Percentiles rank a stretch among this genome's conserved stretches.
Evolutionary conservation across 192 early-diverging fungal genomes (phyloP).

Genomic region (Umbelopsis isabellina): DNA sequence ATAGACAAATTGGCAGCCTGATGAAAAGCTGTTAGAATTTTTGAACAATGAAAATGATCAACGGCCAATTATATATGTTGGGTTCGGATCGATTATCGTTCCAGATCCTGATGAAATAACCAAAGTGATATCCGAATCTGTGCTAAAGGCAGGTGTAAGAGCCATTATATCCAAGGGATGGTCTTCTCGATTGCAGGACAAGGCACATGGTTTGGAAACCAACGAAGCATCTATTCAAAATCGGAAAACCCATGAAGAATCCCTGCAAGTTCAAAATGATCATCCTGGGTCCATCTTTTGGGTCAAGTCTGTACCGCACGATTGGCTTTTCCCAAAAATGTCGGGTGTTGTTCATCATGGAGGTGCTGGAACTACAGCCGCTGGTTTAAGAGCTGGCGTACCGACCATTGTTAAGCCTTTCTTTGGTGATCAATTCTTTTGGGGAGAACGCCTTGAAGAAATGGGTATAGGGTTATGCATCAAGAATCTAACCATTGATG

Average conservation of each 20-base stretch:
- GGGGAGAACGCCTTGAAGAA: constrained; percentile 69
- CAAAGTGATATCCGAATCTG: constrained; percentile 63
- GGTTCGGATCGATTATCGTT: constrained; percentile 79
- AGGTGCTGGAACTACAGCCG: constrained; percentile 76
- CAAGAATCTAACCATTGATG: constrained; percentile 57
- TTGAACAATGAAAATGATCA: constrained; percentile 45
- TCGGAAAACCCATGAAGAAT: constrained; percentile 27
- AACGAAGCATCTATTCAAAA: constrained; percentile 22
- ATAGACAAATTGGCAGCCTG: constrained; percentile 59
- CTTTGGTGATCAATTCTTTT: constrained; percentile 73
- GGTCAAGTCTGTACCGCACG: constrained; percentile 71
- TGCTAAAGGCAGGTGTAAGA: constrained; percentile 61
- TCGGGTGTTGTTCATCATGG: constrained; percentile 77
- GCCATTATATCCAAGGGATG: constrained; percentile 78
- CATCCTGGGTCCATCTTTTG: constrained; percentile 56
- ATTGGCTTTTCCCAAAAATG: constrained; percentile 74
- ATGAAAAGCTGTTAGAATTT: constrained; percentile 56
- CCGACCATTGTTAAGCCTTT: constrained; percentile 77
- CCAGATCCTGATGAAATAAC: constrained; percentile 69
- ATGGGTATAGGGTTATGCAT: constrained; percentile 64
- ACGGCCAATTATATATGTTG: constrained; percentile 69
- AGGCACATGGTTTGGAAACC: constrained; percentile 25
- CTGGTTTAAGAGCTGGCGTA: constrained; percentile 71
- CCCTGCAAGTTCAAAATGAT: constrained; percentile 34
- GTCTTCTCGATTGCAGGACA: constrained; percentile 55